Conservation (phyloP, 2,329 filamentous ascomycete species). For the Sporothrix inflata region DNA sequence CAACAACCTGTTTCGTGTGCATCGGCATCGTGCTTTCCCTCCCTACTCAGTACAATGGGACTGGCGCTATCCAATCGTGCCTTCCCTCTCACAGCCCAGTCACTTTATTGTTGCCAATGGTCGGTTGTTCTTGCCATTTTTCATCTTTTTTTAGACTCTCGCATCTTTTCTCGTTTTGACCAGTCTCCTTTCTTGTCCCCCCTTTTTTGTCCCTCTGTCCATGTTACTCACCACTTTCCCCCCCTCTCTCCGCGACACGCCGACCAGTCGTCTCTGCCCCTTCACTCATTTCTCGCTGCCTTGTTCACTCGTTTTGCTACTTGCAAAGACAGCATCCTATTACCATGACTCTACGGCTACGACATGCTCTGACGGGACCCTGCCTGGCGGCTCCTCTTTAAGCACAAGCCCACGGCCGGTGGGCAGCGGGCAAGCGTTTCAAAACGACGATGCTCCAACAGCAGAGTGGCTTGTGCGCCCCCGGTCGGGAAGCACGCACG, state of each 20-base stretch:
- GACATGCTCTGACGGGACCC: conserved; percentile 9
- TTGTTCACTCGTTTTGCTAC: neutral
- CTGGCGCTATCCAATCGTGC: neutral
- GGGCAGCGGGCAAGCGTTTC: conserved; percentile 6
- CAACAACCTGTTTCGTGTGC: neutral
- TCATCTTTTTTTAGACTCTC: neutral
- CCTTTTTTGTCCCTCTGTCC: neutral
- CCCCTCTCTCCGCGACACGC: neutral
- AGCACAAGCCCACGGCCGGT: neutral
- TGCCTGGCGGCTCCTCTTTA: neutral
- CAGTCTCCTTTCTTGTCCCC: neutral
- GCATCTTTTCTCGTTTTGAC: neutral
- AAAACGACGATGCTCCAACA: conserved; percentile 17
- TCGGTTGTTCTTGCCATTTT: neutral
- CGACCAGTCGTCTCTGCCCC: neutral
- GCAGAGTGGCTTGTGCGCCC: conserved; percentile 16
- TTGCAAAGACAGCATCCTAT: neutral
- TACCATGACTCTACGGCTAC: neutral
- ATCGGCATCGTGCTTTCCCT: neutral
- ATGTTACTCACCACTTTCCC: neutral
- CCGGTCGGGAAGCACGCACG: neutral
- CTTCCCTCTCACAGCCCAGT: neutral
- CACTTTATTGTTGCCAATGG: neutral
- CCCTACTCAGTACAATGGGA: neutral
- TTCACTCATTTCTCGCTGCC: neutral